Evolutionary conservation across 1,284 basidiomycete species (phyloP).

Genomic region (Tetrapyrgos nigripes): DNA sequence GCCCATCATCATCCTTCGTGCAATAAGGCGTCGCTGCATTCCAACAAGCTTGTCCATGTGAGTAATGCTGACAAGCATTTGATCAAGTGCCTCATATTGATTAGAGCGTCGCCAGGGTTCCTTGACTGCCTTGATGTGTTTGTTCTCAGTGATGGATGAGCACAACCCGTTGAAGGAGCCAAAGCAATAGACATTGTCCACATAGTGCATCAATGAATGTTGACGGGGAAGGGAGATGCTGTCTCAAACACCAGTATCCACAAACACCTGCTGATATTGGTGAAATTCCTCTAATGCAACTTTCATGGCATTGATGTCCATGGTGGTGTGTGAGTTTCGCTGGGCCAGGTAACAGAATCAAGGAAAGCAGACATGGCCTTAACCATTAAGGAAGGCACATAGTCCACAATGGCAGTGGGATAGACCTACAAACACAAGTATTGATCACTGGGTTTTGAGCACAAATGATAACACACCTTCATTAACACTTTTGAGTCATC

Average conservation of each 20-base stretch:
- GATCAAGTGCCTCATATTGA: not conserved
- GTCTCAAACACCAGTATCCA: slow-evolving; percentile 23
- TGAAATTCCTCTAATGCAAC: slow-evolving; percentile 31
- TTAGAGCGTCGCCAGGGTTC: not conserved
- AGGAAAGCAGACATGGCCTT: slow-evolving; percentile 24
- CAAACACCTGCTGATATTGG: slow-evolving; percentile 31
- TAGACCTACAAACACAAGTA: slow-evolving; percentile 19
- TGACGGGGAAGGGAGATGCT: slow-evolving; percentile 27
- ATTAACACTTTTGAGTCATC: slow-evolving; percentile 5
- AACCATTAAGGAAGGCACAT: slow-evolving; percentile 21
- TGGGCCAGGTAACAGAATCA: slow-evolving; percentile 35
- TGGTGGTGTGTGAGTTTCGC: slow-evolving; percentile 26
- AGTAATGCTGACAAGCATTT: slow-evolving; percentile 19
- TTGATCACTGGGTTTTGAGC: not conserved
- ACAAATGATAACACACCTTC: slow-evolving; percentile 7
- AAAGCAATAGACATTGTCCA: not conserved
- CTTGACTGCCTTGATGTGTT: not conserved
- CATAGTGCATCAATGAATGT: slow-evolving; percentile 8
- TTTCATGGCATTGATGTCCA: slow-evolving; percentile 28
- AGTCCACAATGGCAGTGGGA: slow-evolving; percentile 23
- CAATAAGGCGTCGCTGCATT: slow-evolving; percentile 18
- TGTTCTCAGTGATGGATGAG: not conserved
- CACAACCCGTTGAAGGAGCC: not conserved
- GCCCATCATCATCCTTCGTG: slow-evolving; percentile 26
- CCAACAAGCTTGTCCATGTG: slow-evolving; percentile 32